A percentile compares a stretch with the other conserved stretches of the same genome.
Evolutionary conservation across 768 basidiomycete species (phyloP).

Genomic region (Russula sp.): DNA sequence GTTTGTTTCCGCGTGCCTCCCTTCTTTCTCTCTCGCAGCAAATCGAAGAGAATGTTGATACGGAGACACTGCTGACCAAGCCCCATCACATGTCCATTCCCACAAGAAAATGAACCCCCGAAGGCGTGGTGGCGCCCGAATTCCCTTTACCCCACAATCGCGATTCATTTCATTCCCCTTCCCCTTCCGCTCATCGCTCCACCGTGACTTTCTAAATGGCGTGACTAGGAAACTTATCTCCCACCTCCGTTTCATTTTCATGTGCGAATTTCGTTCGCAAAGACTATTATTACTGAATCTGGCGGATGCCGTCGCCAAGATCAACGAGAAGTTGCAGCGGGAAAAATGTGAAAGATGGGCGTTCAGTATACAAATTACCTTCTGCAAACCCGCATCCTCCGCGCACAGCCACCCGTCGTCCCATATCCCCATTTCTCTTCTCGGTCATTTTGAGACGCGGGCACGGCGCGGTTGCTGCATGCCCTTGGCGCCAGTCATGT

Average conservation of each 20-base stretch:
- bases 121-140: conserved; percentile 20
- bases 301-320: conserved; percentile 8
- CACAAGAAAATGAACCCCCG: conserved; percentile 2
- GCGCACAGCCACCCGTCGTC: conserved; percentile 7
- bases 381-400: not conserved
- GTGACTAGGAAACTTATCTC: not conserved
- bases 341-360: not conserved
- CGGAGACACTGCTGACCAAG: not conserved
- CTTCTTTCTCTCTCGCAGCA: not conserved
- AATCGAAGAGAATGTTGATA: conserved; percentile 10
- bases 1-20: not conserved
- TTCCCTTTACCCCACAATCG: conserved; percentile 4
- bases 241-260: conserved; percentile 6
- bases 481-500: not conserved
- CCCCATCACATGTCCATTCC: conserved; percentile 7
- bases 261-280: not conserved
- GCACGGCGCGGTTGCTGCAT: not conserved
- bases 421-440: not conserved
- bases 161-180: not conserved
- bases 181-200: conserved; percentile 7
- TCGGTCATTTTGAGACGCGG: not conserved
- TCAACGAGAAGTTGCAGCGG: not conserved
- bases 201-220: not conserved
- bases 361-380: not conserved
- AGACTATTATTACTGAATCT: not conserved